Evolutionary conservation across 805 yeast genomes (phyloP).

Genomic region (Scheffersomyces ergatensis): DNA sequence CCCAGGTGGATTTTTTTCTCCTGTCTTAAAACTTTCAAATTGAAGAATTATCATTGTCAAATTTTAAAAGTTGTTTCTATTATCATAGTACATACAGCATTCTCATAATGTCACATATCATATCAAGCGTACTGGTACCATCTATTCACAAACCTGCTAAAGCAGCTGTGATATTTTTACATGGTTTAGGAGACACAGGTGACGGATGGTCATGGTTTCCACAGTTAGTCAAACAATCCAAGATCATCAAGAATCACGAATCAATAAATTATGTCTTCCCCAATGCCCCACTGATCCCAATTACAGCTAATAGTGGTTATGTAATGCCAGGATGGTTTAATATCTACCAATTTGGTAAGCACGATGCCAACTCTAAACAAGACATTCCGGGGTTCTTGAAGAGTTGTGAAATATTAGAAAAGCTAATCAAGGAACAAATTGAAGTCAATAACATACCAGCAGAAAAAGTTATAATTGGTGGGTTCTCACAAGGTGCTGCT

Average conservation of each 20-base stretch:
- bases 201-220: slow-evolving; percentile 86
- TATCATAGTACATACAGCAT: too few relatives aligned
- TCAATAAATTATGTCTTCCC: slow-evolving; percentile 77
- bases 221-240: slow-evolving; percentile 48
- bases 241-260: slow-evolving; percentile 47
- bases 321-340: slow-evolving; percentile 88
- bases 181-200: slow-evolving; percentile 92
- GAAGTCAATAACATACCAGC: slow-evolving; percentile 51
- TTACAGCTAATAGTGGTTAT: slow-evolving; percentile 65
- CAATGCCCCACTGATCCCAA: slow-evolving; percentile 74
- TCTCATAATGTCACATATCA: slow-evolving; percentile 2
- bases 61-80: too few relatives aligned
- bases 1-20: too few relatives aligned
- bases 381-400: slow-evolving; percentile 56
- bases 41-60: too few relatives aligned
- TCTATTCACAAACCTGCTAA: slow-evolving; percentile 30
- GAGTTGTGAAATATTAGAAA: slow-evolving; percentile 44
- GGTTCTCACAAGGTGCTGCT: slow-evolving; percentile 95
- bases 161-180: slow-evolving; percentile 70
- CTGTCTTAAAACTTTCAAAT: too few relatives aligned
- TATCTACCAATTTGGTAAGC: slow-evolving; percentile 55
- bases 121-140: slow-evolving; percentile 9
- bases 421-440: slow-evolving; percentile 51
- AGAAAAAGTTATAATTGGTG: slow-evolving; percentile 81
- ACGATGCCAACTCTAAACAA: slow-evolving; percentile 40